Percentiles rank a stretch among this genome's conserved stretches.
Evolutionary conservation across 2,329 filamentous ascomycete genomes (phyloP).

Genomic region (Paraconiothyrium brasiliense): DNA sequence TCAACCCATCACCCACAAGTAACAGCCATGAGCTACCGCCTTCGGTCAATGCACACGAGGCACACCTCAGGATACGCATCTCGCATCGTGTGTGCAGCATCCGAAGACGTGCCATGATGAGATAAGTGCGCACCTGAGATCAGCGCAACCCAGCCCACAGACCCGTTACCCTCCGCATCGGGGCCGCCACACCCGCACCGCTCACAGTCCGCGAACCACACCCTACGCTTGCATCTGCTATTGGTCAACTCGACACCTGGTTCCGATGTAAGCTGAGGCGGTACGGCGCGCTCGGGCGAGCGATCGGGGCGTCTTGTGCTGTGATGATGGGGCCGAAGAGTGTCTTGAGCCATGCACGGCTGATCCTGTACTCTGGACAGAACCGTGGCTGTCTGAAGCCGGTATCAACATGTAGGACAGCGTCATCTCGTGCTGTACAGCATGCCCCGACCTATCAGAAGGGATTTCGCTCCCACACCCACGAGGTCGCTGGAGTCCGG

Average conservation of each 20-base stretch:
- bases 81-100: neutral
- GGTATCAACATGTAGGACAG: slow-evolving; percentile 6
- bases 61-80: neutral
- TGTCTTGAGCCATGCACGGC: neutral
- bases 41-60: neutral
- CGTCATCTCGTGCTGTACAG: neutral
- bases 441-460: neutral
- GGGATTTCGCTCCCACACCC: slow-evolving; percentile 4
- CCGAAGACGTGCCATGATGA: no score
- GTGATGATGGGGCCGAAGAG: neutral
- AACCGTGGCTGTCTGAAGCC: neutral
- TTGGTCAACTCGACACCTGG: slow-evolving; percentile 6
- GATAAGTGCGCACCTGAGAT: neutral
- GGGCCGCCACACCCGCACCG: slow-evolving; percentile 21
- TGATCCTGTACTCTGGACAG: slow-evolving; percentile 3
- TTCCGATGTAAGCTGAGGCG: neutral
- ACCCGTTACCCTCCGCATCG: slow-evolving; percentile 15
- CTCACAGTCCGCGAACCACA: slow-evolving; percentile 1
- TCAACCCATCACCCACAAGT: neutral
- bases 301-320: neutral
- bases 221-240: neutral
- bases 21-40: neutral
- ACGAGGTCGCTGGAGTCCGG: neutral
- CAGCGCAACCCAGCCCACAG: slow-evolving; percentile 2
- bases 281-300: slow-evolving; percentile 4